Conservation (phyloP, 768 basidiomycete species). For the Sporobolomyces phaffii region DNA sequence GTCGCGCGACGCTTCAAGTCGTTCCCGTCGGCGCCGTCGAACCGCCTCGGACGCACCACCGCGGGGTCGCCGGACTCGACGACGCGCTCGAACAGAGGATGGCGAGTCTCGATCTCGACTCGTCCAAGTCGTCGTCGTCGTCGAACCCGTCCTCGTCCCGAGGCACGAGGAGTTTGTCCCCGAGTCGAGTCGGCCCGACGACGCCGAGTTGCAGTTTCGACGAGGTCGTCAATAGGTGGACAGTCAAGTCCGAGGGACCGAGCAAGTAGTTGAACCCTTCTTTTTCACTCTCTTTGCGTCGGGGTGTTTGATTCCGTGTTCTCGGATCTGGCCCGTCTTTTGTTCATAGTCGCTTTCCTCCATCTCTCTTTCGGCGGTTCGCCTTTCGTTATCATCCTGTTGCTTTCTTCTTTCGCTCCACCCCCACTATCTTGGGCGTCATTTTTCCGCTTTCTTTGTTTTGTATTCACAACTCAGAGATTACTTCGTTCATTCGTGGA, state of each 20-base stretch:
- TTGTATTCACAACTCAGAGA: too few relatives aligned
- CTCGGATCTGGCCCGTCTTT: too few relatives aligned
- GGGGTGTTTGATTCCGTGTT: too few relatives aligned
- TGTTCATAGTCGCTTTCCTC: too few relatives aligned
- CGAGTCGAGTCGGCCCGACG: neutral
- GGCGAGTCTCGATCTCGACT: neutral
- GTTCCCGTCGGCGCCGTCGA: conserved; percentile 10
- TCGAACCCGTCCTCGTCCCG: neutral
- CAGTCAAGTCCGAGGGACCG: neutral
- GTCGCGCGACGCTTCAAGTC: conserved; percentile 18
- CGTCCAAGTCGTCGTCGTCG: neutral
- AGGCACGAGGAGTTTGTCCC: neutral
- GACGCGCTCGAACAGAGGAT: conserved; percentile 12
- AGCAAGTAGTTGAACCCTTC: neutral
- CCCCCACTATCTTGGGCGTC: too few relatives aligned
- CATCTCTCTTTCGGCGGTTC: too few relatives aligned
- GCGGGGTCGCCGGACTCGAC: neutral
- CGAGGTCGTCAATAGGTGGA: conserved; percentile 6
- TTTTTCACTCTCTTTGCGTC: neutral
- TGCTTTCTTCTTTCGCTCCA: too few relatives aligned
- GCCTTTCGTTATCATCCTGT: too few relatives aligned
- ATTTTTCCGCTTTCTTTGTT: too few relatives aligned
- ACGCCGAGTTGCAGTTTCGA: conserved; percentile 9
- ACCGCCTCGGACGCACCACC: too few relatives aligned
- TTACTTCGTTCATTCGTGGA: too few relatives aligned